Percentiles rank a stretch among this genome's conserved stretches.
Evolutionary conservation across 148 eudicot species (phyloP).

Genomic region (Oxyria digyna): DNA sequence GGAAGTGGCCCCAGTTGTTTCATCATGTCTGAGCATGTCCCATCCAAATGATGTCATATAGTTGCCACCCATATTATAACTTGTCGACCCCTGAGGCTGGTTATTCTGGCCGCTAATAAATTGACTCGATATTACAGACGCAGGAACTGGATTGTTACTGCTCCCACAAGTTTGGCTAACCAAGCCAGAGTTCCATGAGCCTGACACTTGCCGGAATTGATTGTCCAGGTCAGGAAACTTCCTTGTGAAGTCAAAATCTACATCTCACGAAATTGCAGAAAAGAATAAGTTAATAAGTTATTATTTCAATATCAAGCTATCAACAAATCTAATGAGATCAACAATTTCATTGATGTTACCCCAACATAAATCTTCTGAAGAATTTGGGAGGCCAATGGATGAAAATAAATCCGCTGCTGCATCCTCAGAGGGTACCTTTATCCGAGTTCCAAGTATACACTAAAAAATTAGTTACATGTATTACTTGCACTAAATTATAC

Average conservation of each 20-base stretch:
- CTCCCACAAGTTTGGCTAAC: constrained; percentile 21
- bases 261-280: background rate
- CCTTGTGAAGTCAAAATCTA: constrained; percentile 38
- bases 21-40: constrained; percentile 16
- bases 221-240: constrained; percentile 32
- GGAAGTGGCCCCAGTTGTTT: constrained; percentile 12
- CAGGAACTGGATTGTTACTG: constrained; percentile 18
- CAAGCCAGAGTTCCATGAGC: constrained; percentile 18
- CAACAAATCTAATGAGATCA: background rate
- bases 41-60: constrained; percentile 12
- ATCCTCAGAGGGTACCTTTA: constrained; percentile 25
- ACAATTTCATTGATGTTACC: constrained; percentile 15
- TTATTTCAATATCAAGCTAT: background rate
- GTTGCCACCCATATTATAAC: constrained; percentile 14
- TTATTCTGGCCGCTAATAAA: constrained; percentile 13
- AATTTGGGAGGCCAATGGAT: constrained; percentile 21
- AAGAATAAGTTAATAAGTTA: constrained; percentile 5
- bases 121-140: constrained; percentile 16
- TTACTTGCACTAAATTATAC: background rate
- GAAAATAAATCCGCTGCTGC: constrained; percentile 23
- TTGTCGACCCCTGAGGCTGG: constrained; percentile 11
- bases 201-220: constrained; percentile 28
- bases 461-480: constrained; percentile 7
- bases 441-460: constrained; percentile 25
- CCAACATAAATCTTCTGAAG: constrained; percentile 36